phyloP scores from a whole-genome alignment of 306 rosid genomes.

The Sicyos baderoa region DNA sequence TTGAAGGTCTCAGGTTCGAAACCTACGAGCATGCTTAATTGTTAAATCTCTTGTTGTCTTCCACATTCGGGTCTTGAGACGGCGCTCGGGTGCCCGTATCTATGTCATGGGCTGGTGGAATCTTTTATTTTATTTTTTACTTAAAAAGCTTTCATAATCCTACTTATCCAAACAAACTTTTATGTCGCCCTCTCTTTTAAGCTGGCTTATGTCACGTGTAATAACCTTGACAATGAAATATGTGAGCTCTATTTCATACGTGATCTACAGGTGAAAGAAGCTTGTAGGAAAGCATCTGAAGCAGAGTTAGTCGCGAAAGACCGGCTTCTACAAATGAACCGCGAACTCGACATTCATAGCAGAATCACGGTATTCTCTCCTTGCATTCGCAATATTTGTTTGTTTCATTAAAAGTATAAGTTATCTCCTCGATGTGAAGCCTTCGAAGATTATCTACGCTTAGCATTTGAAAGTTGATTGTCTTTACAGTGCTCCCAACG shows the following conservation, averaged over 20 bases:
- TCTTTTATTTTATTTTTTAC: too few relatives aligned
- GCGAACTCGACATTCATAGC: constrained; percentile 62
- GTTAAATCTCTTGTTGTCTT: too few relatives aligned
- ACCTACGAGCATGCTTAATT: too few relatives aligned
- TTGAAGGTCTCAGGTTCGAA: too few relatives aligned
- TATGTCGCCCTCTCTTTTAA: not conserved
- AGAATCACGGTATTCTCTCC: constrained; percentile 43
- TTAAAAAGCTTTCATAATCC: not conserved
- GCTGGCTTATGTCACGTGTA: not conserved
- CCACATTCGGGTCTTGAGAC: too few relatives aligned
- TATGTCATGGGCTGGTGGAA: too few relatives aligned
- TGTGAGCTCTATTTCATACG: not conserved
- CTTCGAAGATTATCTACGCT: not conserved
- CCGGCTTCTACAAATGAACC: constrained; percentile 52
- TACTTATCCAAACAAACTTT: not conserved
- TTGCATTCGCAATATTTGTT: not conserved
- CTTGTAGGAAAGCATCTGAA: constrained; percentile 59
- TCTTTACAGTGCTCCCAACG: constrained; percentile 47
- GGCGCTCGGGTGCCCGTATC: too few relatives aligned
- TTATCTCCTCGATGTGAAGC: not conserved
- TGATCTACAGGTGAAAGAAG: constrained; percentile 61
- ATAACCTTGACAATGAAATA: not conserved
- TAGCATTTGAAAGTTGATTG: not conserved
- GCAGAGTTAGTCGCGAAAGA: constrained; percentile 47
- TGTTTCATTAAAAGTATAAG: not conserved